These are phyloP conservation scores for Coniosporium tulheliwenetii DNA, from an alignment of 2,329 filamentous ascomycete genomes.

Conservation along the genomic window DNA sequence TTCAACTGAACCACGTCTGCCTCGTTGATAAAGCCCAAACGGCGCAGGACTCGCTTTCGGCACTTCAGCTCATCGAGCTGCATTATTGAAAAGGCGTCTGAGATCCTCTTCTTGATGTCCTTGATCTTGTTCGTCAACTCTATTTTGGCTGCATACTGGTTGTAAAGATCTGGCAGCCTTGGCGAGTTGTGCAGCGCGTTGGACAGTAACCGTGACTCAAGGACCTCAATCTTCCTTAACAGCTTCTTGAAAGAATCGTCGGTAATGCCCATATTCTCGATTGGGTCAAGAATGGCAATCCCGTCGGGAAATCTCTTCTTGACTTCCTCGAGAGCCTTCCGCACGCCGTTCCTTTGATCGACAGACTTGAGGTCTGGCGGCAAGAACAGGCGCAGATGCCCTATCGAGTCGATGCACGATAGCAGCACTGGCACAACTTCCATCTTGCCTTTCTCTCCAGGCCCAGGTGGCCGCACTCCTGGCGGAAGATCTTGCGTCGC, in stretches of 20 bases:
- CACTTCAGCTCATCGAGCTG: conserved; percentile 95
- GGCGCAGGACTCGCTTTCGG: conserved; percentile 84
- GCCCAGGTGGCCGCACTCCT: conserved; percentile 42
- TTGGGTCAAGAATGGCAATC: conserved; percentile 72
- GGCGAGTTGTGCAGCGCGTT: conserved; percentile 90
- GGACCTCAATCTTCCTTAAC: conserved; percentile 84
- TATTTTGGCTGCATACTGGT: conserved; percentile 73
- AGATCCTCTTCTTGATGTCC: conserved; percentile 72
- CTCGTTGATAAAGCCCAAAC: conserved; percentile 91
- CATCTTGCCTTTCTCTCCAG: conserved; percentile 53
- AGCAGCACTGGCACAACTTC: conserved; percentile 78
- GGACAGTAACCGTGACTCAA: conserved; percentile 75
- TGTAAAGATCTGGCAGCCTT: conserved; percentile 67
- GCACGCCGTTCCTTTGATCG: conserved; percentile 53
- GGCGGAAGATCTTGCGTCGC: conserved; percentile 51
- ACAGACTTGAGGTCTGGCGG: conserved; percentile 57
- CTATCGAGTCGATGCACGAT: conserved; percentile 70
- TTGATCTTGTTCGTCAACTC: conserved; percentile 66
- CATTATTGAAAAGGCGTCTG: conserved; percentile 69
- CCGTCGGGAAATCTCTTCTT: conserved; percentile 84
- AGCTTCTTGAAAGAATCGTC: conserved; percentile 91
- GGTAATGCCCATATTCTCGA: conserved; percentile 90
- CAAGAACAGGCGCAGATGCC: conserved; percentile 69
- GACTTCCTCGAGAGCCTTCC: conserved; percentile 60
- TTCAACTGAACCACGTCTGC: conserved; percentile 92